Evolutionary conservation across 768 basidiomycete genomes (phyloP).

Genomic region (Boletellus emodensis): DNA sequence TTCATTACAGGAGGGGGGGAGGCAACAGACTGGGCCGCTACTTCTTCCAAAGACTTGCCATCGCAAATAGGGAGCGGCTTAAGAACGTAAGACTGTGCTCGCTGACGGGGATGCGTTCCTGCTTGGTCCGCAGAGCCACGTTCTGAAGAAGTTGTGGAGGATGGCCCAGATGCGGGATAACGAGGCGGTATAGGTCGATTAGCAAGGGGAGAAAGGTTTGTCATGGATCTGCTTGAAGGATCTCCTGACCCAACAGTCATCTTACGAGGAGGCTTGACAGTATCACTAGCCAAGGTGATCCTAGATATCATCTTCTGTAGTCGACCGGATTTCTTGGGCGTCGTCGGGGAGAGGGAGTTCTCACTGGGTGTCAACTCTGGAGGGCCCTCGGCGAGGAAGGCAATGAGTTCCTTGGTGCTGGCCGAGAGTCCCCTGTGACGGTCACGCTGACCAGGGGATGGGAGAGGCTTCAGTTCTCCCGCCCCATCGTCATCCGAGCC

Average conservation of each 20-base stretch:
- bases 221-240: conserved; percentile 31
- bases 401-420: conserved; percentile 47
- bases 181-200: conserved; percentile 62
- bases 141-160: conserved; percentile 43
- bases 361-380: conserved; percentile 41
- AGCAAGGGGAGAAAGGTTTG: conserved; percentile 47
- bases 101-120: conserved; percentile 19
- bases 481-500: conserved; percentile 60
- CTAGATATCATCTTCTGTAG: conserved; percentile 83
- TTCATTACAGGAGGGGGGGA: conserved; percentile 7
- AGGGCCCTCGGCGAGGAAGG: conserved; percentile 57
- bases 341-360: conserved; percentile 37
- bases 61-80: conserved; percentile 19
- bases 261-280: conserved; percentile 30
- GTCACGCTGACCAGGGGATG: conserved; percentile 41
- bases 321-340: conserved; percentile 50
- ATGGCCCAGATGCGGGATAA: conserved; percentile 42
- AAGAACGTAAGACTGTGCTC: conserved; percentile 26
- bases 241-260: conserved; percentile 24
- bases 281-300: conserved; percentile 48
- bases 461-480: conserved; percentile 19
- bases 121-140: conserved; percentile 17
- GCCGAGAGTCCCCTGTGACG: conserved; percentile 39
- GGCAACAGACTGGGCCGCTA: not conserved
- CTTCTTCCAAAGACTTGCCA: conserved; percentile 13